Conservation (phyloP, 1,139 yeast species). For the Candida mesenterica region DNA sequence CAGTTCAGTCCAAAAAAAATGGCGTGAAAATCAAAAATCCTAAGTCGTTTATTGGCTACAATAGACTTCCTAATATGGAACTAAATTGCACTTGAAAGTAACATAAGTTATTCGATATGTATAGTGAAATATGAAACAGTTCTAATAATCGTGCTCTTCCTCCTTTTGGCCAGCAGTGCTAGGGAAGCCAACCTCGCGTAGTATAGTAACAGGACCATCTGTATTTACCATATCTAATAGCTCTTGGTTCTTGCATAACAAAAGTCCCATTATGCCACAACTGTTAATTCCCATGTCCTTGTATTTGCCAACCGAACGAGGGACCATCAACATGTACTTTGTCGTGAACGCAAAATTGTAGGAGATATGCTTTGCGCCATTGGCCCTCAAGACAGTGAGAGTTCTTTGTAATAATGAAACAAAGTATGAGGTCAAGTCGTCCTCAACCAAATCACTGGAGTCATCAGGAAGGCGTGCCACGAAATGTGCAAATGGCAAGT, state of each 20-base stretch:
- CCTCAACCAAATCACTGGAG: constrained; percentile 39
- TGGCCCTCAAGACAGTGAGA: constrained; percentile 61
- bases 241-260: constrained; percentile 71
- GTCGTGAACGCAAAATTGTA: constrained; percentile 82
- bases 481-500: constrained; percentile 80
- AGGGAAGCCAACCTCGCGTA: constrained; percentile 65
- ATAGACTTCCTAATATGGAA: constrained; percentile 10
- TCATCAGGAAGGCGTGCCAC: constrained; percentile 61
- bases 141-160: constrained; percentile 41
- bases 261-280: constrained; percentile 75
- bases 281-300: constrained; percentile 66
- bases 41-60: constrained; percentile 14
- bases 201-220: constrained; percentile 45
- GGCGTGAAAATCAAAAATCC: constrained; percentile 14
- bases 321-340: constrained; percentile 82
- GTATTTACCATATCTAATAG: constrained; percentile 37
- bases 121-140: no score
- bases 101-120: no score
- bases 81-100: no score
- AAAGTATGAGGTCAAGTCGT: constrained; percentile 60
- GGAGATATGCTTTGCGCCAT: constrained; percentile 47
- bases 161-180: constrained; percentile 39
- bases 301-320: constrained; percentile 53
- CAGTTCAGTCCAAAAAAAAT: constrained; percentile 1
- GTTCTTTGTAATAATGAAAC: constrained; percentile 69